A percentile compares a stretch with the other conserved stretches of the same genome.
Conservation (phyloP, 768 basidiomycete genomes). For the Tylopilus vinaceipallidus region DNA sequence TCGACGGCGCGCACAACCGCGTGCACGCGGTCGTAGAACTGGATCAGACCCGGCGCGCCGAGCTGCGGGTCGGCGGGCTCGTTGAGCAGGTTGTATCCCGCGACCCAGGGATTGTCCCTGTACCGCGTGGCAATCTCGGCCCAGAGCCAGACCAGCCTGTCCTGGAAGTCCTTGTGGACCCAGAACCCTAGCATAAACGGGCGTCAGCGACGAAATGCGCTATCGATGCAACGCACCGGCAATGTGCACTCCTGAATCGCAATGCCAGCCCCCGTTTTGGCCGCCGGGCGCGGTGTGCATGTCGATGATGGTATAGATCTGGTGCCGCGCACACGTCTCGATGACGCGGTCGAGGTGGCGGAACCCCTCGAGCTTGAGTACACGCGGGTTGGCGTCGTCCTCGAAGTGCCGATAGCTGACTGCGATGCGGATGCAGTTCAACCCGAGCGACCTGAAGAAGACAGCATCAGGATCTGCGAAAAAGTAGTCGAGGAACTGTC, state of each 20-base stretch:
- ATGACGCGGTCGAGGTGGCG: constrained; percentile 77
- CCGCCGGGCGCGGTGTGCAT: constrained; percentile 71
- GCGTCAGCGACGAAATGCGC: too few species aligned
- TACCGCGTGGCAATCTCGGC: constrained; percentile 40
- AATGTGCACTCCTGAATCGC: constrained; percentile 63
- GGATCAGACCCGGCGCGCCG: constrained; percentile 32
- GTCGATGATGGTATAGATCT: constrained; percentile 75
- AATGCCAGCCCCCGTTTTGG: constrained; percentile 75
- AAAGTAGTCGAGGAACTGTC: constrained; percentile 71
- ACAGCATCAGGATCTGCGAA: constrained; percentile 69
- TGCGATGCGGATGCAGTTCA: constrained; percentile 72
- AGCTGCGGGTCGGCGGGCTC: constrained; percentile 42
- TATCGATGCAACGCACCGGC: constrained; percentile 26
- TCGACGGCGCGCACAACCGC: constrained; percentile 41
- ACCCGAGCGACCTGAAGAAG: constrained; percentile 69
- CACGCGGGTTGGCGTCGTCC: constrained; percentile 75
- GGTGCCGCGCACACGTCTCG: constrained; percentile 63
- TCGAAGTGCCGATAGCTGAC: constrained; percentile 73
- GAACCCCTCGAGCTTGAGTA: constrained; percentile 67
- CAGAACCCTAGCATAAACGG: constrained; percentile 30
- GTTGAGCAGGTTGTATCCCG: constrained; percentile 47
- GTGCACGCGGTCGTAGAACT: constrained; percentile 39
- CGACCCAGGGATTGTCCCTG: constrained; percentile 44
- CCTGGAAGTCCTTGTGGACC: constrained; percentile 44
- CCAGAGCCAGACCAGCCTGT: constrained; percentile 41